Conservation (phyloP, 352 stramenopile species). For the Globisporangium radiosum region DNA sequence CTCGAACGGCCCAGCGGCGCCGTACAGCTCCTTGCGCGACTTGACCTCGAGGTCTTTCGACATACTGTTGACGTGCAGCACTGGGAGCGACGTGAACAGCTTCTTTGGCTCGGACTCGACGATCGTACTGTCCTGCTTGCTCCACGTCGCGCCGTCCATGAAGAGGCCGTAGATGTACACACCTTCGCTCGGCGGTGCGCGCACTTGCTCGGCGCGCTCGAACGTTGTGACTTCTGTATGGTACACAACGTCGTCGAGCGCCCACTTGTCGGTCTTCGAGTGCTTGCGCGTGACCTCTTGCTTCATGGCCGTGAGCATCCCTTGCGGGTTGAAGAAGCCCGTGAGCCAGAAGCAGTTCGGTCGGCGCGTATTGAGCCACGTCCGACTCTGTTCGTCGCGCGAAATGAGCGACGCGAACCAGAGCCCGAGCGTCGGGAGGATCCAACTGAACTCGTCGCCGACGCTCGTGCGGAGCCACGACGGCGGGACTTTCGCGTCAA, state of each 20-base stretch:
- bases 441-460: constrained; percentile 97
- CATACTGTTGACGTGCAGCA: constrained; percentile 95
- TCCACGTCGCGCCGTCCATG: constrained; percentile 96
- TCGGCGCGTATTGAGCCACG: constrained; percentile 93
- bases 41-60: constrained; percentile 92
- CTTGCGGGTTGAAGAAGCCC: constrained; percentile 98
- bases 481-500: constrained; percentile 92
- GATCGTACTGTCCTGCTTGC: constrained; percentile 89
- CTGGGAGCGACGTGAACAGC: constrained; percentile 93
- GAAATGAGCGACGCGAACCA: constrained; percentile 97
- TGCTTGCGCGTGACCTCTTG: constrained; percentile 97
- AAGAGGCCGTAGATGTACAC: constrained; percentile 98
- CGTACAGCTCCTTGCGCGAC: constrained; percentile 91
- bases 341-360: constrained; percentile 97
- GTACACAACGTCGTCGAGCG: constrained; percentile 97
- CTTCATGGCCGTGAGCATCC: constrained; percentile 98
- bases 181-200: constrained; percentile 85
- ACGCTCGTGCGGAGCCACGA: constrained; percentile 96
- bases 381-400: constrained; percentile 94
- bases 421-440: constrained; percentile 92
- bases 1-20: constrained; percentile 89
- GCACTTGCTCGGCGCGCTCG: constrained; percentile 89
- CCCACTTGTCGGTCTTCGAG: constrained; percentile 95
- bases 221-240: constrained; percentile 95
- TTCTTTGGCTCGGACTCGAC: constrained; percentile 96